These are phyloP conservation scores for Juglanconis juglandina DNA, from an alignment of 2,329 filamentous ascomycete species.

Conservation along the genomic window DNA sequence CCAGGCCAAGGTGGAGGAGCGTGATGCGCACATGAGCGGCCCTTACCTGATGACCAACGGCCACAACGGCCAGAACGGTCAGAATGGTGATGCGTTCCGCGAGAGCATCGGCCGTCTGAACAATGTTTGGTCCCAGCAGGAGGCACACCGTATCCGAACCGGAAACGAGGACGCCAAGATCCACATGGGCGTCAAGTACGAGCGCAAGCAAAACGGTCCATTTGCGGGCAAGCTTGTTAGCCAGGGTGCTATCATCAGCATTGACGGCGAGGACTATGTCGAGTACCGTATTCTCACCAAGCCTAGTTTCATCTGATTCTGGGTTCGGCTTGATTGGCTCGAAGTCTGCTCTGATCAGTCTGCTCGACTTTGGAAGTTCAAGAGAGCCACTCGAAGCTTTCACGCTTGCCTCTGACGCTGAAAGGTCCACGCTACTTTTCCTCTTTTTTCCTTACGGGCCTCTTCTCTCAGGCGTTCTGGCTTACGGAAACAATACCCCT, in stretches of 20 bases:
- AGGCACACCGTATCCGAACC: slow-evolving; percentile 41
- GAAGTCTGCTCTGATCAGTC: not conserved
- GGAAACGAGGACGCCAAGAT: slow-evolving; percentile 53
- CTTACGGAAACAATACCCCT: slow-evolving; percentile 14
- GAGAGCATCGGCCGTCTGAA: slow-evolving; percentile 53
- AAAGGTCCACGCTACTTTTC: not conserved
- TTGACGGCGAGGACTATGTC: slow-evolving; percentile 65
- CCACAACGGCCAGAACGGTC: slow-evolving; percentile 16
- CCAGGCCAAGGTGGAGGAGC: slow-evolving; percentile 49
- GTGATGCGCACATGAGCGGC: slow-evolving; percentile 31
- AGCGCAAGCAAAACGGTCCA: slow-evolving; percentile 57
- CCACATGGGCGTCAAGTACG: slow-evolving; percentile 59
- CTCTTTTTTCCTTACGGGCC: not conserved
- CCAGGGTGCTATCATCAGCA: slow-evolving; percentile 58
- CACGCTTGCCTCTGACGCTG: no score
- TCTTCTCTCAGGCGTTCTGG: slow-evolving; percentile 19
- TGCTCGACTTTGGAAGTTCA: not conserved
- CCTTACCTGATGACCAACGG: not conserved
- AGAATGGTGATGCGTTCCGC: slow-evolving; percentile 31
- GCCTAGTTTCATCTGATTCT: slow-evolving; percentile 53
- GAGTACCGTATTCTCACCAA: slow-evolving; percentile 65
- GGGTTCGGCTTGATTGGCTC: not conserved
- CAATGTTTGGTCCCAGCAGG: slow-evolving; percentile 54
- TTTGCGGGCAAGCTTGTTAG: slow-evolving; percentile 63
- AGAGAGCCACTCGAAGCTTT: not conserved